phyloP scores from a whole-genome alignment of 1,284 basidiomycete species.

The Tranzscheliella williamsii region DNA sequence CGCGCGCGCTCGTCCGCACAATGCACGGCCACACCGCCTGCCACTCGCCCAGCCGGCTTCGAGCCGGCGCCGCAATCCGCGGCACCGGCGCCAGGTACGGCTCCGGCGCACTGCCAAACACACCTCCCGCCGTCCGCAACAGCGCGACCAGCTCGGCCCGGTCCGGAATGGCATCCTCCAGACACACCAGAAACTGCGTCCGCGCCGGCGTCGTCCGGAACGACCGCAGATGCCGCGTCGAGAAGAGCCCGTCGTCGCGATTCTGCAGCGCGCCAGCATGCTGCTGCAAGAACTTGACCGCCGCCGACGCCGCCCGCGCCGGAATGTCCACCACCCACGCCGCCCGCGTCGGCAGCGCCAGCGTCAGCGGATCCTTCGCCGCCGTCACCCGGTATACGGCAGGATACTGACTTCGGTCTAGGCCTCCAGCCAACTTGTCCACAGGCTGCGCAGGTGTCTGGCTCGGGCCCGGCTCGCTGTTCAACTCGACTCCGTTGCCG shows the following conservation, averaged over 20 bases:
- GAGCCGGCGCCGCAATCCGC: conserved; percentile 71
- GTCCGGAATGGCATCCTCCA: conserved; percentile 12
- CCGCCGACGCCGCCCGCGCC: conserved; percentile 25
- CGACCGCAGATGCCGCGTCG: conserved; percentile 41
- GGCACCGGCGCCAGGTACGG: conserved; percentile 70
- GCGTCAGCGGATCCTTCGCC: conserved; percentile 59
- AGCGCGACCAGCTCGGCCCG: conserved; percentile 10
- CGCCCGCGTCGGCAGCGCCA: conserved; percentile 65
- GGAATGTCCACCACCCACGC: conserved; percentile 86
- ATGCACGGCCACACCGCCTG: conserved; percentile 56
- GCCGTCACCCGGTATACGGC: conserved; percentile 60
- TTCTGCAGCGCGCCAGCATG: conserved; percentile 22
- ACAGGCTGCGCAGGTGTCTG: neutral
- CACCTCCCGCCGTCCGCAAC: conserved; percentile 3
- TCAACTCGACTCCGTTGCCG: conserved; percentile 13
- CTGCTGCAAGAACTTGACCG: conserved; percentile 31
- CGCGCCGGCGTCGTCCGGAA: conserved; percentile 31
- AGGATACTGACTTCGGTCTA: conserved; percentile 9
- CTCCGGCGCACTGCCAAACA: conserved; percentile 12
- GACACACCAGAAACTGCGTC: conserved; percentile 35
- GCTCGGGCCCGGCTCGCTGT: conserved; percentile 11
- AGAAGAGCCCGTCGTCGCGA: conserved; percentile 31
- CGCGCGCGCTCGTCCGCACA: conserved; percentile 10
- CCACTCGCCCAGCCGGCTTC: conserved; percentile 68
- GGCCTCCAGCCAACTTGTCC: neutral